Evolutionary conservation across 225 moss, liverwort and hornwort species (phyloP), one percentile per base, ranked within the genome.

Genomic region (Asterella californica): DNA sequence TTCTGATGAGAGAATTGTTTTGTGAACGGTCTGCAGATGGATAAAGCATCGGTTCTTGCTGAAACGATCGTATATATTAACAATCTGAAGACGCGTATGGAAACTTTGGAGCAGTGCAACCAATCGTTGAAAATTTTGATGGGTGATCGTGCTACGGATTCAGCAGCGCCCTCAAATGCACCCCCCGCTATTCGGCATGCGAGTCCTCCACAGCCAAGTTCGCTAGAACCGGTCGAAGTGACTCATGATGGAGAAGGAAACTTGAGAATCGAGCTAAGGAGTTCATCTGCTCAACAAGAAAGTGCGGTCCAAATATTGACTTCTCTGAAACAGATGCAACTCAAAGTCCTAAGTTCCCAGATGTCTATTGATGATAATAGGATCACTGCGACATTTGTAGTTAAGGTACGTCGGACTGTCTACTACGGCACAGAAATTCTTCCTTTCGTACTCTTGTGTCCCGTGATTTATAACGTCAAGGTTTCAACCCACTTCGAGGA

Each of bases 21-120:
- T 65, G 65, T 33, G 65, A 65, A 30, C 22, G 69, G 50, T 74
- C 11, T 69, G 80, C 89, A 94, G 94, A 89, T 91, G 92, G 90
- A 93, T 81, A 93, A 88, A 83, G 87, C 89, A 46, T 87, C 94
- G 22, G 82, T 94, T 74, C 84, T 94, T 42, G 75, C 89, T 78
- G 94, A 92, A 72, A 82, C 95, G 52, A 91, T 95, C 61, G 76
- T 76, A 42, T 83, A 93, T 67, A 76, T 95, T 77, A 82, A 91
- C 82, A 81, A 90, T 61, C 87, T 95, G 64, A 88, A 92, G 82
- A 75, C 50, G 36, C 79, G 82, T 34, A 64, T 95, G 42, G 83
- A 83, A 53, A 73, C 85, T 79, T 80, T 93, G 60, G 92, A 93
- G 79, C 78, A 86, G 75, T 78, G 52, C 60, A 83, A 88, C 71